These are phyloP conservation scores for Aspergillus amoenus DNA, from an alignment of 2,329 filamentous ascomycete species.

Conservation along the genomic window DNA sequence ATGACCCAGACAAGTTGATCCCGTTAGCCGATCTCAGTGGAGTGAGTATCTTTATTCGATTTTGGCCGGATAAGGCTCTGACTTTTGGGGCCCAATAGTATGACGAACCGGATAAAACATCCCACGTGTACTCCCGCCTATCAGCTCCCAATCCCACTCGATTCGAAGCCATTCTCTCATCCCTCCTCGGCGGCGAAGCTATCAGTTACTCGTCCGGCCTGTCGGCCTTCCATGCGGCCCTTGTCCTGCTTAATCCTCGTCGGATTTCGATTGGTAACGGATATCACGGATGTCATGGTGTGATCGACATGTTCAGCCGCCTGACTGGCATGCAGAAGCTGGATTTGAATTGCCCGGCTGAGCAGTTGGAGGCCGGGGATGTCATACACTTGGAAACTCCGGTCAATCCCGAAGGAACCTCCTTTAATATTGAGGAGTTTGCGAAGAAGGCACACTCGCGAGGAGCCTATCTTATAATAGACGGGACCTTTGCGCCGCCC, in stretches of 20 bases:
- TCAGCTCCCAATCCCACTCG: slow-evolving; percentile 78
- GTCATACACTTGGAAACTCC: slow-evolving; percentile 91
- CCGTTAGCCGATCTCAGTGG: slow-evolving; percentile 49
- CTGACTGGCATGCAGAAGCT: slow-evolving; percentile 74
- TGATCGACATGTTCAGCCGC: slow-evolving; percentile 70
- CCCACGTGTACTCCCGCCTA: slow-evolving; percentile 81
- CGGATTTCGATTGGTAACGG: slow-evolving; percentile 79
- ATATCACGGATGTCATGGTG: slow-evolving; percentile 92
- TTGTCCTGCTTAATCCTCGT: slow-evolving; percentile 80
- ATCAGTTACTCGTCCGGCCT: slow-evolving; percentile 84
- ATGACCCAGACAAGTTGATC: slow-evolving; percentile 65
- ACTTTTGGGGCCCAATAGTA: slow-evolving; percentile 10
- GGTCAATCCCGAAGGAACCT: slow-evolving; percentile 84
- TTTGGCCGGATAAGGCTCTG: neutral
- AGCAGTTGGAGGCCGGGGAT: slow-evolving; percentile 72
- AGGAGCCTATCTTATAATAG: slow-evolving; percentile 77
- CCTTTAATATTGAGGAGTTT: slow-evolving; percentile 69
- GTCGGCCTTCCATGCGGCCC: slow-evolving; percentile 80
- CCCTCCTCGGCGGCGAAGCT: slow-evolving; percentile 63
- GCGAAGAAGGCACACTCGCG: slow-evolving; percentile 68
- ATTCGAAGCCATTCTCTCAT: slow-evolving; percentile 77
- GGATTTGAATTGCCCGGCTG: slow-evolving; percentile 65
- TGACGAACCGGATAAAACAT: slow-evolving; percentile 25
- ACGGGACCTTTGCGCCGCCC: slow-evolving; percentile 90
- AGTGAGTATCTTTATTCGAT: slow-evolving; percentile 47